Base-by-base conservation (phyloP, 768 basidiomycete species). In the Crucibulum laeve region DNA sequence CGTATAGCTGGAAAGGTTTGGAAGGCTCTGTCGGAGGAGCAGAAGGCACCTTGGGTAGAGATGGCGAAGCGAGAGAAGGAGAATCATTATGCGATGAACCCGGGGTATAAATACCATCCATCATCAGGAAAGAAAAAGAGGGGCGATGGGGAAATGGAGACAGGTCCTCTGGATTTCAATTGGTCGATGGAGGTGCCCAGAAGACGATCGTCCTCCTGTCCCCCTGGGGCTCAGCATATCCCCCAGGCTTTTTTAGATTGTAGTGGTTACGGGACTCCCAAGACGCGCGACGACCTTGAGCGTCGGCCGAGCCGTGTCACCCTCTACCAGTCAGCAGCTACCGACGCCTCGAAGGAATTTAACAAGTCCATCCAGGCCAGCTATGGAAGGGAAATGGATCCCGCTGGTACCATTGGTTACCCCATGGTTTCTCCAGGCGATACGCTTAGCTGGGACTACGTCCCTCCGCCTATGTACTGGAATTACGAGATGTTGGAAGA, bases 1-100 rank as follows among this genome's bases (percentile, higher is more conserved):
- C 73, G 81, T 41, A 77, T 82, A 43, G 83, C 79, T 0, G 87
- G 84, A 0, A 68, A 68, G 37, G 64, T 86, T 45, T 89, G 87
- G 87, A 70, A 70, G 35, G 67, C 70, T 40, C 77, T 87, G 71
- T 67, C 59, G 18, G 48, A 56, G 0, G 61, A 59, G 4, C 62
- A 78, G 32, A 71, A 67, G 41, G 59, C 52, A 15, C 80, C 78
- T 0, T 81, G 79, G 79, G 45, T 74, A 13, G 56, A 63, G 26
- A 65, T 77, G 58, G 80, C 79, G 1, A 65, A 68, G 2, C 48
- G 55, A 45, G 79, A 80, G 54, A 79, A 73, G 59, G 53, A 60
- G 43, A 54, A 45, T 40, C 76, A 78, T 56, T 59, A 61, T 3
- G 43, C 47, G 24, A 42, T 61, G 25, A 65, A 73, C 49, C 77